phyloP scores from a whole-genome alignment of 306 rosid species.

The Herpetospermum pedunculosum region DNA sequence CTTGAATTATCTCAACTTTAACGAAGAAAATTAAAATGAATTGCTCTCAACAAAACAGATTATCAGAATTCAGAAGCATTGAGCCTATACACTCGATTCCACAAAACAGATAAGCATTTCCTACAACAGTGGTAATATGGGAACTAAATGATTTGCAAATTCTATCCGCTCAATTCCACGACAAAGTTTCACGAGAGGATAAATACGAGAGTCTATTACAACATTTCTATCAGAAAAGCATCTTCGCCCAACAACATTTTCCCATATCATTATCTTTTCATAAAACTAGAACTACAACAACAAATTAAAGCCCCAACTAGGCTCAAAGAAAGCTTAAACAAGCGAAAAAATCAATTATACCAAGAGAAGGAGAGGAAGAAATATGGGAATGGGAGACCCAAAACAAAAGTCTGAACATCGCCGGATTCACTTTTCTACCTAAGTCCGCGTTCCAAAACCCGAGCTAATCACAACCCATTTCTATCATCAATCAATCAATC shows the following conservation, averaged over 20 bases:
- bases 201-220: not conserved
- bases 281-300: not conserved
- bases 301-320: not conserved
- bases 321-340: not conserved
- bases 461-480: not conserved
- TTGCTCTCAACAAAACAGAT: not conserved
- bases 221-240: not conserved
- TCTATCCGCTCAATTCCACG: not conserved
- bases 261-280: not conserved
- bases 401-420: not conserved
- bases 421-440: not conserved
- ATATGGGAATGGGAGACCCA: not conserved
- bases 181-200: not conserved
- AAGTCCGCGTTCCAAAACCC: not conserved
- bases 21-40: not conserved
- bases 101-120: not conserved
- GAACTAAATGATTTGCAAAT: not conserved
- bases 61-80: not conserved
- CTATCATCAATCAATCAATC: not conserved
- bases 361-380: not conserved
- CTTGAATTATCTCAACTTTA: not conserved
- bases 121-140: not conserved
- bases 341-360: not conserved
- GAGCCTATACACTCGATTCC: not conserved
- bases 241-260: not conserved